Base-by-base conservation (phyloP, 2,329 filamentous ascomycete species). In the Clarireedia sp. region DNA sequence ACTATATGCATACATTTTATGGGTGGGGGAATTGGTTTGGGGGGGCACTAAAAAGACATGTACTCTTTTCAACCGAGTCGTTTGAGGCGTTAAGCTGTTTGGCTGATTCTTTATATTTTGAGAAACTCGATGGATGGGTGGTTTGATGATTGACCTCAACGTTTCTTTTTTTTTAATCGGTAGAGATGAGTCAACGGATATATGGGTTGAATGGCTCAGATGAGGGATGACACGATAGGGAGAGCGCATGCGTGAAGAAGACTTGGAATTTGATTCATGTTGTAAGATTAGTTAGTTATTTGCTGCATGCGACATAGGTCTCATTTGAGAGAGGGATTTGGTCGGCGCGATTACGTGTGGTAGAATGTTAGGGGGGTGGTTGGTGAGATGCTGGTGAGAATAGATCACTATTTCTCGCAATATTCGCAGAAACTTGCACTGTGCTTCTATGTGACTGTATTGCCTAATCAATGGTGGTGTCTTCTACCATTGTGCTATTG, bases 61-160 rank as follows among this genome's bases (percentile, higher is more conserved):
- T 66, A 65, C 65, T 67, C 64, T 64, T 64, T 63, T 66, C 63
- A 68, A 67, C 62, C 59, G 62, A 65, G 63, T 63, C 58, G 53
- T 33, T 61, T 59, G 46, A 29, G 57, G 58, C 55, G 58, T 64
- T 62, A 24, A 53, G 60, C 59, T 61, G 51, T 44, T 55, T 9
- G 29, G 12, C 29, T 10, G 29, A 33, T 53, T 53, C 21, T 43
- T 37, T 40, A 48, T 24, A 23, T 43, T 23, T 51, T 5, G 37
- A 41, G 37, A 38, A n/a, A 1, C 38, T 41, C 17, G 38, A 41
- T n/a, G 38, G 38, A 16, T n/a, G 12, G 29, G n/a, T n/a, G n/a
- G n/a, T n/a, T 33, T 33, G 29, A 33, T 14, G 29, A 33, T 33
- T 33, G 29, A 33, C 12, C 29, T 33, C 29, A 33, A 33, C 29